phyloP scores from a whole-genome alignment of 2,329 filamentous ascomycete species.

The Sphaerostilbella broomeana region DNA sequence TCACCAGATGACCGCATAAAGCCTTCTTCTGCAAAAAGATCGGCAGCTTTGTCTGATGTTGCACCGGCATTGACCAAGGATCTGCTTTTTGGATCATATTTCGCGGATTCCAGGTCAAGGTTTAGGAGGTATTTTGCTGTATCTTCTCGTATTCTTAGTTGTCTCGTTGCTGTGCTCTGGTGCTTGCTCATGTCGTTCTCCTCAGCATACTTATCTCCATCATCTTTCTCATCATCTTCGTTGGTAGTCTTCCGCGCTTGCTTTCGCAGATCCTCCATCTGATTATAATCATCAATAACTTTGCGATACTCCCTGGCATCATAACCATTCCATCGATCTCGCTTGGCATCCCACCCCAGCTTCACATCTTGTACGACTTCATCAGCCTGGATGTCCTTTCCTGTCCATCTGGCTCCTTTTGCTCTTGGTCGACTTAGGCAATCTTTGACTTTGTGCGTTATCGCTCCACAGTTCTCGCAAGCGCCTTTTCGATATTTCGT shows the following conservation, averaged over 20 bases:
- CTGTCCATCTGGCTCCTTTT: conserved; percentile 84
- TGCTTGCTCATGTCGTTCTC: conserved; percentile 95
- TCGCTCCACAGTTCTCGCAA: conserved; percentile 95
- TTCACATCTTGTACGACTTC: conserved; percentile 79
- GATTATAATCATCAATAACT: conserved; percentile 85
- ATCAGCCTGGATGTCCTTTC: conserved; percentile 88
- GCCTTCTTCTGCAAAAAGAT: conserved; percentile 84
- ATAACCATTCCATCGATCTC: conserved; percentile 98
- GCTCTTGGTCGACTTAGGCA: conserved; percentile 85
- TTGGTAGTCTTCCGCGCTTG: conserved; percentile 37
- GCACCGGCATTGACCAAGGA: conserved; percentile 83
- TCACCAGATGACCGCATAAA: conserved; percentile 86
- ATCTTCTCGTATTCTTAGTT: conserved; percentile 88
- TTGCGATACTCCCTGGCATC: conserved; percentile 77
- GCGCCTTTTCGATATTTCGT: conserved; percentile 98
- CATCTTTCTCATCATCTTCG: conserved; percentile 46
- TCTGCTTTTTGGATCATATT: conserved; percentile 95
- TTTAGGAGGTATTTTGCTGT: conserved; percentile 96
- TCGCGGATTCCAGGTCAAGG: conserved; percentile 89
- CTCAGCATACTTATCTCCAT: conserved; percentile 76
- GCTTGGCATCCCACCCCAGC: conserved; percentile 92
- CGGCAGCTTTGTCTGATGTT: conserved; percentile 70
- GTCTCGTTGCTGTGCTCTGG: conserved; percentile 82
- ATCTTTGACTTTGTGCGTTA: conserved; percentile 94
- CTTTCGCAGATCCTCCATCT: conserved; percentile 70